Percentiles rank a stretch among this genome's conserved stretches.
These are phyloP conservation scores for Suillus weaverae DNA, from an alignment of 768 basidiomycete species.

Conservation along the genomic window DNA sequence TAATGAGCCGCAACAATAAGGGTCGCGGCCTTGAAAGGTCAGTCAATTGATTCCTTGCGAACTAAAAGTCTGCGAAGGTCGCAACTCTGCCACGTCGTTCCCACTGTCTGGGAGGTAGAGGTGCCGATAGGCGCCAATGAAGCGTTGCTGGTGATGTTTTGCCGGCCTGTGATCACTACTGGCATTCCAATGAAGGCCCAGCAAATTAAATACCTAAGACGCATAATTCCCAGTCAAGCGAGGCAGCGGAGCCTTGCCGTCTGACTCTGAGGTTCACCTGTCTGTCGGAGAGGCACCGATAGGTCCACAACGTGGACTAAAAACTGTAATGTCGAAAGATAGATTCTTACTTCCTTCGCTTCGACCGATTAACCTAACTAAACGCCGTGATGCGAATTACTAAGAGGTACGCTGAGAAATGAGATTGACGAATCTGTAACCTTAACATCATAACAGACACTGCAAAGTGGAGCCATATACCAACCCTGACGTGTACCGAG, in stretches of 20 bases:
- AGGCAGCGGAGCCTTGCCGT: not conserved
- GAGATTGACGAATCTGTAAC: conserved; percentile 5
- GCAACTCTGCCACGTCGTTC: not conserved
- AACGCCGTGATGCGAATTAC: conserved; percentile 4
- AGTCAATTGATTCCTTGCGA: not conserved
- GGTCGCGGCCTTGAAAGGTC: not conserved
- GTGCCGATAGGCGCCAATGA: not conserved
- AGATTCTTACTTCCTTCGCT: not conserved
- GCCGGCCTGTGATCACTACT: not conserved
- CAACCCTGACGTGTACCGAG: not conserved
- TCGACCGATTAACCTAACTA: conserved; percentile 6
- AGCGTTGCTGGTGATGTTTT: not conserved
- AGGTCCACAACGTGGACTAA: not conserved
- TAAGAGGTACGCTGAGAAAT: conserved; percentile 1
- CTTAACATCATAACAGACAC: conserved; percentile 6
- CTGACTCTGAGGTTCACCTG: not conserved
- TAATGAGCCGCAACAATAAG: not conserved
- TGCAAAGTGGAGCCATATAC: not conserved
- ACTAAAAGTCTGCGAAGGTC: not conserved
- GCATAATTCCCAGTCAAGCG: not conserved
- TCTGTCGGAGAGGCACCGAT: not conserved
- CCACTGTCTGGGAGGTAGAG: not conserved
- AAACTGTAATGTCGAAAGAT: not conserved
- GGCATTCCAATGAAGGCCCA: not conserved
- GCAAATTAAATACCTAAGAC: not conserved